Evolutionary conservation across 2,329 filamentous ascomycete genomes (phyloP).

Genomic region (Parastagonospora nodorum): DNA sequence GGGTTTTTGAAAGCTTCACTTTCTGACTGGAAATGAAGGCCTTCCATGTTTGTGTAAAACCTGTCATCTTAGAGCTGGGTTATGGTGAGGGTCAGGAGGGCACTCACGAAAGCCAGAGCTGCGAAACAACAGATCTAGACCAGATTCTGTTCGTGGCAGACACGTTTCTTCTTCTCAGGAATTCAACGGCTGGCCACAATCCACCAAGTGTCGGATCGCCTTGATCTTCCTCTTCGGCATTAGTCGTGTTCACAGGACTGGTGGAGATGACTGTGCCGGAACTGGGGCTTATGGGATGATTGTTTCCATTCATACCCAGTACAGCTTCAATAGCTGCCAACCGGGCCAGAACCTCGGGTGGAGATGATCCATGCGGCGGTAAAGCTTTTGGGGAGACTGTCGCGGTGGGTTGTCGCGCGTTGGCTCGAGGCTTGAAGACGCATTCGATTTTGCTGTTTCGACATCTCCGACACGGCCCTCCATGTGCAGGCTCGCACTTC

Average conservation of each 20-base stretch:
- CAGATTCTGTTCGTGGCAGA: conserved; percentile 37
- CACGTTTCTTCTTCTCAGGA: conserved; percentile 32
- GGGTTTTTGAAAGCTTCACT: conserved; percentile 52
- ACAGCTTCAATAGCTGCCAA: conserved; percentile 16
- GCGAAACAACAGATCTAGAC: conserved; percentile 39
- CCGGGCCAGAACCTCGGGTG: conserved; percentile 6
- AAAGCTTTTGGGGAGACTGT: neutral
- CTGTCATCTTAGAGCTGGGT: conserved; percentile 23
- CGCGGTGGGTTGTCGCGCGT: conserved; percentile 32
- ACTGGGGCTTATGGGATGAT: conserved; percentile 1
- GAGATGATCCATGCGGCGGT: neutral
- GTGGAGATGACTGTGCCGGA: conserved; percentile 2
- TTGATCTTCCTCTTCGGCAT: conserved; percentile 11
- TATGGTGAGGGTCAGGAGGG: neutral
- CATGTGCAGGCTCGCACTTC: conserved; percentile 17
- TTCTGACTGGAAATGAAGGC: conserved; percentile 52
- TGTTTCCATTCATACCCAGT: conserved; percentile 14
- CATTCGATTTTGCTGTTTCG: conserved; percentile 35
- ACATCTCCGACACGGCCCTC: conserved; percentile 14
- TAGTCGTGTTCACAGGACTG: conserved; percentile 12
- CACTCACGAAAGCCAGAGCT: conserved; percentile 44
- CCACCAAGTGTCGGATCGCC: conserved; percentile 22
- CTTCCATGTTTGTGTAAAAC: conserved; percentile 53
- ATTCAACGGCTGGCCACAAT: conserved; percentile 38
- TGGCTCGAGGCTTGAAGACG: conserved; percentile 49